Evolutionary conservation across 164 flowering plant species (phyloP).

Genomic region (Umbilicus rupestris): DNA sequence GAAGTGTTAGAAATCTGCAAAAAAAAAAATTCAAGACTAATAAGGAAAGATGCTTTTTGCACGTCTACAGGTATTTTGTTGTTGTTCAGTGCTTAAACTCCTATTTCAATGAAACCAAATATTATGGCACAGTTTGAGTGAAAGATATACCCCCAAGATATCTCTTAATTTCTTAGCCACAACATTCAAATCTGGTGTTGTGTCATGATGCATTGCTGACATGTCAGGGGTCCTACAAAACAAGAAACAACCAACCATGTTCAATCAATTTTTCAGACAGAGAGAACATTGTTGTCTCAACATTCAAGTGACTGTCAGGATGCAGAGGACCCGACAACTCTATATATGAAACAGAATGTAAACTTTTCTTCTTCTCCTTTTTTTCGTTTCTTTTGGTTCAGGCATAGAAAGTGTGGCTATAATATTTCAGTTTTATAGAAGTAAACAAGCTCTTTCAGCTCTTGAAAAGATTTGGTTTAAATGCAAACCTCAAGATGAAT

Average conservation of each 20-base stretch:
- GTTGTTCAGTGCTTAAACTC: too few species aligned
- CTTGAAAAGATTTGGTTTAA: neutral
- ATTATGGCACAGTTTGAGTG: neutral
- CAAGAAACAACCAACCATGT: neutral
- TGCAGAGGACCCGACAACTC: neutral
- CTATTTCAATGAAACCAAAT: neutral
- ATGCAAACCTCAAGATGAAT: constrained; percentile 50
- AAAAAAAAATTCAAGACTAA: neutral
- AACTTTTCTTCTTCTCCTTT: too few species aligned
- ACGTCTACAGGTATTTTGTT: neutral
- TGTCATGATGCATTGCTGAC: constrained; percentile 95
- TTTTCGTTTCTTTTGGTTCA: too few species aligned
- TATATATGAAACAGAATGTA: too few species aligned
- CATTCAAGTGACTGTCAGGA: neutral
- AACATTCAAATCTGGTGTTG: constrained; percentile 67
- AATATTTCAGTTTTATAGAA: neutral
- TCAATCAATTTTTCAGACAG: neutral
- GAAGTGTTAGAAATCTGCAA: constrained; percentile 66
- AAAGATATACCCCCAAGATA: constrained; percentile 46
- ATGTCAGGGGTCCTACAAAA: constrained; percentile 82
- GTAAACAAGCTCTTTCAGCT: neutral
- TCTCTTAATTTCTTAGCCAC: constrained; percentile 76
- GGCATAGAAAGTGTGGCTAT: too few species aligned
- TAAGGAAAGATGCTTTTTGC: too few species aligned
- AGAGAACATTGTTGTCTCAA: neutral